Evolutionary conservation across 192 early-diverging fungal species (phyloP).

Genomic region (Lunasporangiospora selenospora): DNA sequence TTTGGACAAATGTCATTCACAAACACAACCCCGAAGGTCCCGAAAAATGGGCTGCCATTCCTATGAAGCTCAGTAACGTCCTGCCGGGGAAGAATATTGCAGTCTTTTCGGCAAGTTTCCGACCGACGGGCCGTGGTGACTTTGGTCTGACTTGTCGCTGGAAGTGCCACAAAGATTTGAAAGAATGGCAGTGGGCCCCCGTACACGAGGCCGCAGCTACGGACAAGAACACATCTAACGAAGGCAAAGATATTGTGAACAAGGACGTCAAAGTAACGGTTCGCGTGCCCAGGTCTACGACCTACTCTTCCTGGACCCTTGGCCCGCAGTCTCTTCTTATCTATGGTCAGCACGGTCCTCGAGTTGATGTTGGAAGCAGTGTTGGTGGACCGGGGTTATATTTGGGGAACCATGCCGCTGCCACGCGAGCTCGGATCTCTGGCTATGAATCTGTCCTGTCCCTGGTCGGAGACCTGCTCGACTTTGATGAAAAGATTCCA

Average conservation of each 20-base stretch:
- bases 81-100: slow-evolving; percentile 27
- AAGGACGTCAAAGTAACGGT: slow-evolving; percentile 23
- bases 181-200: slow-evolving; percentile 38
- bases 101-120: slow-evolving; percentile 25
- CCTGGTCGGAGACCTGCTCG: slow-evolving; percentile 26
- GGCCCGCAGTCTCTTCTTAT: slow-evolving; percentile 42
- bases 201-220: neutral
- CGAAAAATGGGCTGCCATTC: slow-evolving; percentile 26
- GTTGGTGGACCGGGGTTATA: slow-evolving; percentile 38
- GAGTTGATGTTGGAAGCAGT: neutral
- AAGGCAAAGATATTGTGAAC: neutral
- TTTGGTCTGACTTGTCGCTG: slow-evolving; percentile 41
- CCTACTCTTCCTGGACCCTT: slow-evolving; percentile 28
- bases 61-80: slow-evolving; percentile 36
- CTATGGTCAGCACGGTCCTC: slow-evolving; percentile 25
- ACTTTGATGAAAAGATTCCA: slow-evolving; percentile 42
- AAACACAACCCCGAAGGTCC: slow-evolving; percentile 33
- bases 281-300: slow-evolving; percentile 21
- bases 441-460: slow-evolving; percentile 40
- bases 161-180: slow-evolving; percentile 29
- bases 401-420: slow-evolving; percentile 44
- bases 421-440: slow-evolving; percentile 35
- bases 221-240: neutral
- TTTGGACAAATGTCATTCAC: slow-evolving; percentile 45
- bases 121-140: slow-evolving; percentile 39